Evolutionary conservation across 805 yeast species (phyloP).

Genomic region (Cyberlindnera americana): DNA sequence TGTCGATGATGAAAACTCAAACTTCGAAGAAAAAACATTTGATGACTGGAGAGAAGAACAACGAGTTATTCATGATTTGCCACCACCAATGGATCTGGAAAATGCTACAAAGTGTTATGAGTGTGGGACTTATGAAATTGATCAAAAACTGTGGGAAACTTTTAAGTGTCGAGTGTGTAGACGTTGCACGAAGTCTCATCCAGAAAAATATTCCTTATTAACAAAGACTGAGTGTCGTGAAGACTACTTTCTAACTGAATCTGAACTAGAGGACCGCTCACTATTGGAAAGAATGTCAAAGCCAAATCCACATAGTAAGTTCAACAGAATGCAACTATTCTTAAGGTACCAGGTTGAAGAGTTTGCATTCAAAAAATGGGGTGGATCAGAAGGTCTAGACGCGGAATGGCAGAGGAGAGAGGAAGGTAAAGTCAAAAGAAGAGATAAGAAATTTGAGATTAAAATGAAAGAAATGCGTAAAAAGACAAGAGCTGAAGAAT

Average conservation of each 20-base stretch:
- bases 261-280: conserved; percentile 72
- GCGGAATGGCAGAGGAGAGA: conserved; percentile 90
- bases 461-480: conserved; percentile 84
- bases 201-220: conserved; percentile 84
- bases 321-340: conserved; percentile 89
- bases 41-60: conserved; percentile 50
- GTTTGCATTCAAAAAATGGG: conserved; percentile 93
- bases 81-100: conserved; percentile 70
- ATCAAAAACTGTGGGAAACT: conserved; percentile 62
- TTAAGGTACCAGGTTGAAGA: conserved; percentile 90
- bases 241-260: conserved; percentile 90
- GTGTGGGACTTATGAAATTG: conserved; percentile 78
- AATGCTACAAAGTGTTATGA: conserved; percentile 81
- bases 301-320: conserved; percentile 90
- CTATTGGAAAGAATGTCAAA: conserved; percentile 77
- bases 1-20: conserved; percentile 42
- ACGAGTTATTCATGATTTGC: conserved; percentile 46
- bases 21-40: conserved; percentile 40
- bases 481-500: conserved; percentile 88
- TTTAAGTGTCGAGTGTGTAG: conserved; percentile 78
- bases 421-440: conserved; percentile 60
- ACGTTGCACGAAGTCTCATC: conserved; percentile 63
- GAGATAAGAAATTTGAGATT: conserved; percentile 76
- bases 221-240: conserved; percentile 95
- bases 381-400: conserved; percentile 82